Evolutionary conservation across 805 yeast genomes (phyloP), one percentile per base, ranked within the genome.

Genomic region (Candida stauntonica): DNA sequence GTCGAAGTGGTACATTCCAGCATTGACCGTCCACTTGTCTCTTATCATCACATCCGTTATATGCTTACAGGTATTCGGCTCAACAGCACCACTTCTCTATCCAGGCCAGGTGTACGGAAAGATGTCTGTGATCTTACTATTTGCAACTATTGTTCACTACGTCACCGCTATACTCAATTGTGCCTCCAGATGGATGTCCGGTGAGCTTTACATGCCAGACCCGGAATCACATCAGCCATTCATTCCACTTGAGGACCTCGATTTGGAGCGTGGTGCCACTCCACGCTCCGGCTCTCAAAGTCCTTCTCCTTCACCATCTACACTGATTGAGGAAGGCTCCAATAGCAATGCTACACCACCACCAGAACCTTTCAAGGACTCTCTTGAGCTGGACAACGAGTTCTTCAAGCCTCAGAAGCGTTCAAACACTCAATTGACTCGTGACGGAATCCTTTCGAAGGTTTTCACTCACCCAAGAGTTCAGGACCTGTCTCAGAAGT

Each of bases 61-160:
- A 13, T 60, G 72, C 15, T 74, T 79, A 50, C 70, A 75, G 35
- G 61, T 80, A 8, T 86, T 80, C 54, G 72, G 76, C 29, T 58
- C 66, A 5, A 66, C 81, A 14, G 80, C 79, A 17, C 82, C 85
- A 0, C 68, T 72, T 39, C 64, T 86, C 51, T 91, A 86, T 57
- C 95, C 95, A 1, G 68, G 72, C 29, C 86, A 86, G 55, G 81
- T 83, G 1, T 88, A 88, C 60, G 63, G 75, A 12, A 73, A 70
- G 51, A 77, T 85, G 77, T 72, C 83, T 17, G 64, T 73, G 54
- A 72, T 84, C 9, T 61, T 87, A 42, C 60, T 81, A 9, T 55
- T 80, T 35, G 58, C 77, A 9, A 60, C 79, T 2, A 41, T 71
- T 2, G 60, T 66, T 3, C 95, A 86, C 47, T 75, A 72, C 54